These are phyloP conservation scores for Noccaea caerulescens DNA, from an alignment of 345 rosid genomes.

Conservation along the genomic window DNA sequence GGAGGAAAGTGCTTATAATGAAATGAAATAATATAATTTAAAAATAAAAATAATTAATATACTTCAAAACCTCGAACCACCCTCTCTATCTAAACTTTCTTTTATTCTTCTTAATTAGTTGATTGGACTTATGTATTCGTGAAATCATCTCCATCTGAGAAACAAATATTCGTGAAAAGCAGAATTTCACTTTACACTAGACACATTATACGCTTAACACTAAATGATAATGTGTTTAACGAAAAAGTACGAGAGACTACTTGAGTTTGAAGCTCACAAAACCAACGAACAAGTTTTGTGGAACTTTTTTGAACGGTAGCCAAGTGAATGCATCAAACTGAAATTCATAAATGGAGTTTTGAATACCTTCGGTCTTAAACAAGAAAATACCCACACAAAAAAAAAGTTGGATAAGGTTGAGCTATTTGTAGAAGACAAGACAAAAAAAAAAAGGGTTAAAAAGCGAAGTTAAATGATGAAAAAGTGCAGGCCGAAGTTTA, in stretches of 20 bases:
- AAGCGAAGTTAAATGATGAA: constrained; percentile 23
- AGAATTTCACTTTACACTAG: constrained; percentile 18
- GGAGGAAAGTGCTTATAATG: constrained; percentile 33
- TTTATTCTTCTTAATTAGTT: constrained; percentile 27
- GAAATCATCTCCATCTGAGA: constrained; percentile 18
- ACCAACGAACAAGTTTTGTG: neutral
- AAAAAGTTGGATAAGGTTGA: neutral
- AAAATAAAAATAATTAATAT: neutral
- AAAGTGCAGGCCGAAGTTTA: constrained; percentile 17
- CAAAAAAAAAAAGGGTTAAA: neutral
- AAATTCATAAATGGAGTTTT: neutral
- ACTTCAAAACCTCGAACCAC: constrained; percentile 32
- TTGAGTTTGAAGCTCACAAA: constrained; percentile 31
- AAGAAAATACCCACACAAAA: neutral
- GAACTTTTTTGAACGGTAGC: neutral
- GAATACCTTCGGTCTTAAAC: constrained; percentile 11
- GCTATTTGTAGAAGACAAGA: constrained; percentile 7
- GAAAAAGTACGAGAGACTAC: constrained; percentile 6
- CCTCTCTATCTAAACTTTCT: constrained; percentile 33
- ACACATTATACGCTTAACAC: constrained; percentile 12
- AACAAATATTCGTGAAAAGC: constrained; percentile 34
- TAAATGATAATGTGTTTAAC: constrained; percentile 16
- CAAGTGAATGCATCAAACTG: neutral
- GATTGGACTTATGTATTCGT: constrained; percentile 32
- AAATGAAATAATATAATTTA: neutral